Conservation (phyloP, 2,329 filamentous ascomycete genomes). For the Tolypocladium endophyticum region DNA sequence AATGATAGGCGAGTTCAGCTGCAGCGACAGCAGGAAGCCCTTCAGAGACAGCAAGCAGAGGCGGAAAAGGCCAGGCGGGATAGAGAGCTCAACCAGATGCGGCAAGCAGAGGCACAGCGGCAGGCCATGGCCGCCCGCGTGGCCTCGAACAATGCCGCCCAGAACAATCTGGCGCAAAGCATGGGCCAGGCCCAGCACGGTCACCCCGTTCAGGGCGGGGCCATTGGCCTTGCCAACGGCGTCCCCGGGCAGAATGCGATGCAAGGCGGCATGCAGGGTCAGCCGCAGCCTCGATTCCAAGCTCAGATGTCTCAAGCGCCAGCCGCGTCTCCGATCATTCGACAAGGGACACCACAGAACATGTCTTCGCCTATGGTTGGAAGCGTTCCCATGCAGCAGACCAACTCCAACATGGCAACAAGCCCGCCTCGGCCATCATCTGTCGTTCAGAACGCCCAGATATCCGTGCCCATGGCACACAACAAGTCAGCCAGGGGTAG, state of each 20-base stretch:
- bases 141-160: slow-evolving; percentile 3
- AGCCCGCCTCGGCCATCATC: slow-evolving; percentile 59
- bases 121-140: slow-evolving; percentile 19
- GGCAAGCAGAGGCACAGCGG: slow-evolving; percentile 25
- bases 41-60: slow-evolving; percentile 35
- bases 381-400: slow-evolving; percentile 52
- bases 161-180: slow-evolving; percentile 14
- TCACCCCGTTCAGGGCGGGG: slow-evolving; percentile 26
- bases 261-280: slow-evolving; percentile 25
- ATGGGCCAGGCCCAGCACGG: slow-evolving; percentile 20
- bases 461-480: slow-evolving; percentile 49
- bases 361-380: slow-evolving; percentile 57
- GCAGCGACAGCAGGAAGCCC: slow-evolving; percentile 30
- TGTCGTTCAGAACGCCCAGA: slow-evolving; percentile 48
- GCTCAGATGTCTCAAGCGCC: slow-evolving; percentile 50
- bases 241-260: slow-evolving; percentile 22
- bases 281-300: slow-evolving; percentile 36
- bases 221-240: slow-evolving; percentile 28
- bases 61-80: slow-evolving; percentile 29
- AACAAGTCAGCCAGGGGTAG: slow-evolving; percentile 55
- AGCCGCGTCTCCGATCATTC: slow-evolving; percentile 56
- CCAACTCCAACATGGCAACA: slow-evolving; percentile 56
- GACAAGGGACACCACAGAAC: slow-evolving; percentile 53
- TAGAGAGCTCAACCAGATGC: slow-evolving; percentile 22
- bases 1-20: slow-evolving; percentile 42